Percentiles rank a stretch among this genome's conserved stretches.
These are phyloP conservation scores for Nyssa sinensis DNA, from an alignment of 148 eudicot species.

Conservation along the genomic window DNA sequence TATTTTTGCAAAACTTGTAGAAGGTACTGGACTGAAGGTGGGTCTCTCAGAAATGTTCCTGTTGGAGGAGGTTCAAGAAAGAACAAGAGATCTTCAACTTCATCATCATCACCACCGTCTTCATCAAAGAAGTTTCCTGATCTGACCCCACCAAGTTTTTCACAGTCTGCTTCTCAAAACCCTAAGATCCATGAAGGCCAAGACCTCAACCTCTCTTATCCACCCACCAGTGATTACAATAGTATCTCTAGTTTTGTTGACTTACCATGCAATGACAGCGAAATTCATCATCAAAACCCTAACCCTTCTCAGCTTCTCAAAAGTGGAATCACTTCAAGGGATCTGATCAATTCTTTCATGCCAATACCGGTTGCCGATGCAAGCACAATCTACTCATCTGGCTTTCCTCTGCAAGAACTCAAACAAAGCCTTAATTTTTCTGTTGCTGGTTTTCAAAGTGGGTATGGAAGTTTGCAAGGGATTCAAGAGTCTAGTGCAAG, in stretches of 20 bases:
- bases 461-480: constrained; percentile 25
- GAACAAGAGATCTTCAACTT: constrained; percentile 40
- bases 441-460: constrained; percentile 33
- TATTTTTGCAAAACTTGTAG: constrained; percentile 56
- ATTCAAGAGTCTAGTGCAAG: constrained; percentile 16
- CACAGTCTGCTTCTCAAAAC: constrained; percentile 23
- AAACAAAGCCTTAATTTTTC: constrained; percentile 32
- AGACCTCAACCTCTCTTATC: constrained; percentile 49
- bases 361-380: constrained; percentile 18
- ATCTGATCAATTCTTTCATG: constrained; percentile 22
- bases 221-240: constrained; percentile 22
- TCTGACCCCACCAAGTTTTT: constrained; percentile 17
- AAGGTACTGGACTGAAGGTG: constrained; percentile 60
- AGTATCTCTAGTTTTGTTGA: constrained; percentile 21
- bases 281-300: neutral
- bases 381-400: constrained; percentile 15
- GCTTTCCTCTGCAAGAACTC: constrained; percentile 22
- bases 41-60: constrained; percentile 50
- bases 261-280: constrained; percentile 5
- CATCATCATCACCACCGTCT: constrained; percentile 21
- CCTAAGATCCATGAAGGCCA: constrained; percentile 36
- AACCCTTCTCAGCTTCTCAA: constrained; percentile 17
- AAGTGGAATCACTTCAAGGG: constrained; percentile 24
- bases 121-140: constrained; percentile 36
- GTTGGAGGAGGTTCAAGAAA: constrained; percentile 59